phyloP scores from a whole-genome alignment of 768 basidiomycete species.

The Cubamyces lactineus region DNA sequence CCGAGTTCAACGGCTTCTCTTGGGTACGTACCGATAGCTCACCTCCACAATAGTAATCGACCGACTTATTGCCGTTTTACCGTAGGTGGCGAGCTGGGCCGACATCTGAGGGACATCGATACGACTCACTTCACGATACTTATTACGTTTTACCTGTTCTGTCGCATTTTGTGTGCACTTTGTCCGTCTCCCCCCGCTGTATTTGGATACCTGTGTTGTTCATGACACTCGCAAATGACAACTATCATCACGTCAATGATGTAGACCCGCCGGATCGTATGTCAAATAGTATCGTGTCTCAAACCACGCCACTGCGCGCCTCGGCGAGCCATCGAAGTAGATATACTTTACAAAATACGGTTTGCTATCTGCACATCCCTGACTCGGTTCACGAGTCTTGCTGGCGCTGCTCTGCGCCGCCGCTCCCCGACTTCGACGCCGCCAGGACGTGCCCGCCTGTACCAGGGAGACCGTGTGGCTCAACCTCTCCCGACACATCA shows the following conservation, averaged over 20 bases:
- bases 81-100: constrained; percentile 44
- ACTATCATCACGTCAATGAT: constrained; percentile 12
- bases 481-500: constrained; percentile 23
- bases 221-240: constrained; percentile 25
- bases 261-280: neutral
- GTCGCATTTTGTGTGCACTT: constrained; percentile 27
- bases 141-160: constrained; percentile 30
- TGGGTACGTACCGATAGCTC: constrained; percentile 60
- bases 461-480: constrained; percentile 56
- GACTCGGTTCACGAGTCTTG: constrained; percentile 1
- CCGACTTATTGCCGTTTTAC: neutral
- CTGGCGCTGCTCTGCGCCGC: constrained; percentile 7
- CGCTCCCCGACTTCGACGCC: constrained; percentile 20
- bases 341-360: neutral
- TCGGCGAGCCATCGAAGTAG: too few species aligned
- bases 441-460: constrained; percentile 70
- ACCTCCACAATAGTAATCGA: neutral
- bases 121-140: constrained; percentile 27
- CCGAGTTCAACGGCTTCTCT: constrained; percentile 96
- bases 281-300: too few species aligned
- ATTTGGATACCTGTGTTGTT: constrained; percentile 40
- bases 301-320: too few species aligned
- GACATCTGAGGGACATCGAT: constrained; percentile 33
- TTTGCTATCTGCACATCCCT: neutral
- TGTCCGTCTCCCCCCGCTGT: constrained; percentile 24